Evolutionary conservation across 108 stramenopile species (phyloP), one percentile per base, ranked within the genome.

Genomic region (Epipyxis sp.): DNA sequence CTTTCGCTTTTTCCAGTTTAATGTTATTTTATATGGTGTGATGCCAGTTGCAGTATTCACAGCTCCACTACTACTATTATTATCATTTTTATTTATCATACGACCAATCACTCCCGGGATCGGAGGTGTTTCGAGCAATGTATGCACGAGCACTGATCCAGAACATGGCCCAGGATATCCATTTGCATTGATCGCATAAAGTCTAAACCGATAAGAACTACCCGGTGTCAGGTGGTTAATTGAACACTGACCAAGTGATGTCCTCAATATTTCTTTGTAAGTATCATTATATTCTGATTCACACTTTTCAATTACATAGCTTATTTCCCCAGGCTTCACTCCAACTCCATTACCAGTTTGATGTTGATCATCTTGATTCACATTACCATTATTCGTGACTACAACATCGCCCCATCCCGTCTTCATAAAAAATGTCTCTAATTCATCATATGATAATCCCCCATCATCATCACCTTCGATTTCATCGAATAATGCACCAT

Each of bases 281-380:
- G n/a, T 32, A 37, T 85, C 85, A 30, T 80, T 76, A n/a, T 44
- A 50, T 76, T 82, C 82, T 1, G 79, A 43, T 42, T 43, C 68
- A 42, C 85, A 80, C 20, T 41, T 65, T 59, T 86, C 86, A 30
- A 86, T 58, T 16, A 83, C 84, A 3, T 85, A 86, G 44, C 57
- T 62, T 37, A 74, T 74, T 6, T 74, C 50, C 41, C 71, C 44
- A 74, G 71, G 71, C 29, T 20, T 6, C 32, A 74, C 46, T 13
- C 13, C 20, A 13, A 20, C 46, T 50, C 46, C 46, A 50, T 20
- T 50, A 20, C 13, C 6, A 50, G 13, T 50, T 50, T 20, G 46
- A 20, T 13, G 46, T n/a, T n/a, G n/a, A n/a, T n/a, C n/a, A n/a
- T n/a, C n/a, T n/a, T n/a, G n/a, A n/a, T n/a, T n/a, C n/a, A n/a